Base-by-base conservation (phyloP, 495 filamentous ascomycete genomes). In the Penicillium subrubescens region DNA sequence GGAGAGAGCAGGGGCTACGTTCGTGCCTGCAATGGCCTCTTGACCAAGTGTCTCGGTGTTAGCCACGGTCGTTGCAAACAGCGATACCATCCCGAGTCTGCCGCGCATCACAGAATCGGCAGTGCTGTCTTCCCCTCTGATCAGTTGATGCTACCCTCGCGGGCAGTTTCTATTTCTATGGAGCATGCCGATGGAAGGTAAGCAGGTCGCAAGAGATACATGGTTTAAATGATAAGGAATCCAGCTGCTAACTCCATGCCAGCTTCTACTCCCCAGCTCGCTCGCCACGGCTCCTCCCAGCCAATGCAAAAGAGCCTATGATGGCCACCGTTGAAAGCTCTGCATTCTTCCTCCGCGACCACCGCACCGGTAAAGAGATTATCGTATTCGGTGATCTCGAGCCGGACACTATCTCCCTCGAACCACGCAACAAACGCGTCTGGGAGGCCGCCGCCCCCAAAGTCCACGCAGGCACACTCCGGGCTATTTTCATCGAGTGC, bases 301-400 rank as follows among this genome's bases (percentile, higher is more conserved):
- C 58, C 63, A 70, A 37, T 62, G 66, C 48, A 21, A 74, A 66
- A 46, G 74, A 74, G 34, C 65, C 70, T 56, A 37, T 60, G 6
- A 69, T 66, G 83, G 83, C 64, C 72, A 79, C 73, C 68, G 52
- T 94, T 52, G 93, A 99, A 73, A 94, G 90, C 72, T 92, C 92
- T 3, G 95, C 91, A 0, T 99, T 91, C 74, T 97, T 99, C 76
- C 87, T 99, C 64, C 90, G 91, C 17, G 88, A 93, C 58, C 80
- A 88, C 19, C 63, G 75, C 1, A 89, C 86, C 0, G 86, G 88
- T 2, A 81, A 81, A 46, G 93, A 97, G 77, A 85, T 97, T 27
- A 86, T 99, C 50, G 89, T 99, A 61, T 98, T 97, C 72, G 95
- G 95, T 44, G 95, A 99, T 68, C 89, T 98, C 39, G 95, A 99